Evolutionary conservation across 2,329 filamentous ascomycete genomes (phyloP).

Genomic region (Aspergillus sp.): DNA sequence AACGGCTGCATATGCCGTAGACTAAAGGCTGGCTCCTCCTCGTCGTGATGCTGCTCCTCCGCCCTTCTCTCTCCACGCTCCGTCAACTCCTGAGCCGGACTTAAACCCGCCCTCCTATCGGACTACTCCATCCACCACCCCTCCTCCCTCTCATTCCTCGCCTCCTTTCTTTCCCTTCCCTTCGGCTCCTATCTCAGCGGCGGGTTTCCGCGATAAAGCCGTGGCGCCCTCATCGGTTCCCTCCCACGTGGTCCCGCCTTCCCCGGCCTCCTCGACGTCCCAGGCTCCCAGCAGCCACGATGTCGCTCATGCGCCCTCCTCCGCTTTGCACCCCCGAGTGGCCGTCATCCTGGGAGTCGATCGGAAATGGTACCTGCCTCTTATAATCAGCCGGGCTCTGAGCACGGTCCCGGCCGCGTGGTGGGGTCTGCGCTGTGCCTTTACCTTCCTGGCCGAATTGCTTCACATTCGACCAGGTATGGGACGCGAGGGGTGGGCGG

Average conservation of each 20-base stretch:
- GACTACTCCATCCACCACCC: conserved; percentile 2
- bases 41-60: conserved; percentile 39
- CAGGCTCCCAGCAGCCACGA: conserved; percentile 30
- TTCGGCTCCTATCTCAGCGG: conserved; percentile 10
- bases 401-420: conserved; percentile 69
- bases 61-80: conserved; percentile 30
- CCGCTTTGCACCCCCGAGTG: conserved; percentile 68
- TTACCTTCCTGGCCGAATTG: conserved; percentile 67
- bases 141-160: conserved; percentile 2
- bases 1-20: conserved; percentile 39
- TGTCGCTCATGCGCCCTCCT: conserved; percentile 28
- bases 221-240: conserved; percentile 29
- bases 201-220: conserved; percentile 26
- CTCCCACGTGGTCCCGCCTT: conserved; percentile 28
- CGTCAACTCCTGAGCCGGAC: conserved; percentile 25
- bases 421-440: conserved; percentile 68
- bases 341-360: conserved; percentile 76
- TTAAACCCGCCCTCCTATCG: conserved; percentile 16
- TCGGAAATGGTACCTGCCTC: conserved; percentile 68
- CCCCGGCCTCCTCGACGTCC: conserved; percentile 29
- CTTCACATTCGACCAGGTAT: conserved; percentile 49
- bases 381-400: conserved; percentile 70
- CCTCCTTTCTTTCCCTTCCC: conserved; percentile 4
- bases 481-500: conserved; percentile 42
- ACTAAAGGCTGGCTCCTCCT: conserved; percentile 41